Conservation (phyloP, 352 stramenopile species). For the Phytophthora pluvialis region DNA sequence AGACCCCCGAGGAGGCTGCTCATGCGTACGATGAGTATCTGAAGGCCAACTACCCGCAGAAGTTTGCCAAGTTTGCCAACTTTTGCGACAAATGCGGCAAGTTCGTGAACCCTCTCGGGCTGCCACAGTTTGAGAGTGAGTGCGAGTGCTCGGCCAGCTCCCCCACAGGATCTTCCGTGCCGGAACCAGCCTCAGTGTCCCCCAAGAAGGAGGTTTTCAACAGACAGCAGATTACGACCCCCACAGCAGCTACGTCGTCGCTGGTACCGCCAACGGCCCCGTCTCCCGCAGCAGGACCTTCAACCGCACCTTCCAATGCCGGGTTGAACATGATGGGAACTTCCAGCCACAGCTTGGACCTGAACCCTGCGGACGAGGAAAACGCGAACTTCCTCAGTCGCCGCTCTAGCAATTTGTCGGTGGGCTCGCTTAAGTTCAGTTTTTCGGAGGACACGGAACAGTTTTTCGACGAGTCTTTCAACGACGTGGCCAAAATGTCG, state of each 20-base stretch:
- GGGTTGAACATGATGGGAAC: conserved; percentile 31
- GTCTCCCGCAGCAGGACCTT: conserved; percentile 35
- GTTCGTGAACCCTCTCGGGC: conserved; percentile 83
- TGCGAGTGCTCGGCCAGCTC: conserved; percentile 63
- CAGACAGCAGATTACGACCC: conserved; percentile 42
- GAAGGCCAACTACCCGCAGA: conserved; percentile 81
- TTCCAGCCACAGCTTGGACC: conserved; percentile 41
- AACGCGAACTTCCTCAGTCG: conserved; percentile 39
- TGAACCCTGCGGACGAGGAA: conserved; percentile 46
- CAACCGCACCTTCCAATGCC: conserved; percentile 7
- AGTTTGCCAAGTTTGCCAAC: conserved; percentile 88
- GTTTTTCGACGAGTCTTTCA: conserved; percentile 66
- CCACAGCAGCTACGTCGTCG: conserved; percentile 31
- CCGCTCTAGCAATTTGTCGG: conserved; percentile 69
- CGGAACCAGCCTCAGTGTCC: conserved; percentile 27
- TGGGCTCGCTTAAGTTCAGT: conserved; percentile 76
- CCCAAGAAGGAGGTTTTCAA: conserved; percentile 52
- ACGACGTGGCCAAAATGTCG: conserved; percentile 54
- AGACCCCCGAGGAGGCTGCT: conserved; percentile 85
- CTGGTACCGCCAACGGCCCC: conserved; percentile 40
- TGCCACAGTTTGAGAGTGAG: conserved; percentile 78
- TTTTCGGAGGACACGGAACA: conserved; percentile 73
- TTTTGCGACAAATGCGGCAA: conserved; percentile 83
- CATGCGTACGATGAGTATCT: conserved; percentile 86
- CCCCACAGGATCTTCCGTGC: conserved; percentile 11